A percentile compares a stretch with the other conserved stretches of the same genome.
phyloP scores from a whole-genome alignment of 1,284 basidiomycete species.

The Leccinum pachyderme region DNA sequence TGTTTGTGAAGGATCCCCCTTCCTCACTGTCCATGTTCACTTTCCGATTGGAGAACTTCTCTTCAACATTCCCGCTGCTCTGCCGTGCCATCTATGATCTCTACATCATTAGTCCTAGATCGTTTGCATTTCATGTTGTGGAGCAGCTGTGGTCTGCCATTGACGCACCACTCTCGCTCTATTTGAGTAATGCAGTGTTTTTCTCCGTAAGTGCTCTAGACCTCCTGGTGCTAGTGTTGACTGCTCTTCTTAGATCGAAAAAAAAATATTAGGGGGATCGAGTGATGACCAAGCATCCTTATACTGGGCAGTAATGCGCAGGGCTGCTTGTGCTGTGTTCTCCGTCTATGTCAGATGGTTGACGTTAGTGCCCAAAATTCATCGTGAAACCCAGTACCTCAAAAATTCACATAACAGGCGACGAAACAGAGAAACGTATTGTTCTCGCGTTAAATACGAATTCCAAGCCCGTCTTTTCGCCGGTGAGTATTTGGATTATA shows the following conservation, averaged over 20 bases:
- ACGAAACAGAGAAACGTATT: background rate
- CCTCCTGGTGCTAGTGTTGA: background rate
- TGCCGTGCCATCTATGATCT: constrained; percentile 22
- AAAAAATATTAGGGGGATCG: constrained; percentile 7
- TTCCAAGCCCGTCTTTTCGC: constrained; percentile 22
- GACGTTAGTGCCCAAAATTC: constrained; percentile 12
- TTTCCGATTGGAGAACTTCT: constrained; percentile 11
- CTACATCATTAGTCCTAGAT: constrained; percentile 19
- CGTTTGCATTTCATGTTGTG: constrained; percentile 17
- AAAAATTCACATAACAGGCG: constrained; percentile 2
- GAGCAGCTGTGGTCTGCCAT: constrained; percentile 20
- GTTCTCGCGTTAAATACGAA: constrained; percentile 20
- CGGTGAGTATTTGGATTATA: constrained; percentile 6
- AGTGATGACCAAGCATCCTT: constrained; percentile 2
- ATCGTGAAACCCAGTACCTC: too few relatives aligned
- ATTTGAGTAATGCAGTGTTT: constrained; percentile 23
- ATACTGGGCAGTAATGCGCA: constrained; percentile 10
- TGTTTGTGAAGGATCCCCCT: constrained; percentile 14
- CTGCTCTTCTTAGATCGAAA: constrained; percentile 20
- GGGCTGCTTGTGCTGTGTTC: constrained; percentile 16
- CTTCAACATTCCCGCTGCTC: constrained; percentile 7
- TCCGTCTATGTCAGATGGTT: constrained; percentile 15
- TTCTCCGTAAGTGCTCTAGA: constrained; percentile 15
- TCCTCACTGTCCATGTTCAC: background rate
- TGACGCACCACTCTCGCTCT: constrained; percentile 19